Evolutionary conservation across 1,284 basidiomycete species (phyloP), one percentile per base, ranked within the genome.

Genomic region (Stygiomarasmius scandens): DNA sequence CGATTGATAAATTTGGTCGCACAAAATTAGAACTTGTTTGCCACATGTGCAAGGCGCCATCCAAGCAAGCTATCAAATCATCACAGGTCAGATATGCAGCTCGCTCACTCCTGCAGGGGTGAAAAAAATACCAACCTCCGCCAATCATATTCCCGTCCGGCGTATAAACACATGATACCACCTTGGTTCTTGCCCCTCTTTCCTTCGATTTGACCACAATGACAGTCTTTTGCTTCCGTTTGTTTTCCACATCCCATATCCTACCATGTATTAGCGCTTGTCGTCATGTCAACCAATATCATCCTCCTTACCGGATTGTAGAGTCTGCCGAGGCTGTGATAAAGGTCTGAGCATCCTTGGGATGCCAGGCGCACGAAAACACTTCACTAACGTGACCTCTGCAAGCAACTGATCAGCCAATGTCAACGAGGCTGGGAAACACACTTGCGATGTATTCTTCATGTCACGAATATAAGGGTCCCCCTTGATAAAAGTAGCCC

Each of bases 381-480:
- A 99, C 71, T 70, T 97, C 95, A 41, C 91, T 89, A 50, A 98
- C 95, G 73, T 99, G 97, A 1, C 97, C 97, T 48, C 95, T 97
- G 22, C 45, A 34, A 2, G 23, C 34, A 19, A n/a, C n/a, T n/a
- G n/a, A n/a, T n/a, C n/a, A n/a, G n/a, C n/a, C 45, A 58, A 38
- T 34, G 53, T 29, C 38, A 50, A 43, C 32, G 46, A 43, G 11
- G 47, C 50, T 16, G 51, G 44, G 36, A 38, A 16, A 47, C 58
- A 46, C 54, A 77, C 87, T 64, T 65, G 95, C 94, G 85, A 82
- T 58, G 97, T 99, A 68, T 98, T 90, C 72, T 95, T 94, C 93
- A 99, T 97, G 74, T 99, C 97, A 54, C 97, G 88, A 66, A 99
- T 92, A 70, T 98, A 99, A 61, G 92, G 93, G 74, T 99, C 97